A percentile compares a stretch with the other conserved stretches of the same genome.
Conservation (phyloP, 371 early-diverging fungal genomes). For the Catenaria anguillulae region DNA sequence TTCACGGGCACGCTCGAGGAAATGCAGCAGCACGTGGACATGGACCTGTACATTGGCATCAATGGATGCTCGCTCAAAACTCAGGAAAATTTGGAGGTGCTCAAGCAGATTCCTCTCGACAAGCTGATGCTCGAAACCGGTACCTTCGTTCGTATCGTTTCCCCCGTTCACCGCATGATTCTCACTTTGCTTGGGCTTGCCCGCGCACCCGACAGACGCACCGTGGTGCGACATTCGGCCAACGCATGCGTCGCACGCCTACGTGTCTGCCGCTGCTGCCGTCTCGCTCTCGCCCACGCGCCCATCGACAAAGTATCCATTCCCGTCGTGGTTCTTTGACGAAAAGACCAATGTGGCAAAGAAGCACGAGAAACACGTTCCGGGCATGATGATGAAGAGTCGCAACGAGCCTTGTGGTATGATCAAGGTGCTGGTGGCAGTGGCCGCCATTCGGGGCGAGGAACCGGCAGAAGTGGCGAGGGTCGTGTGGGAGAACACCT, state of each 20-base stretch:
- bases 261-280: conserved; percentile 19
- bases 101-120: conserved; percentile 65
- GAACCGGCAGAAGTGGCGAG: conserved; percentile 15
- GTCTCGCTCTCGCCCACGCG: conserved; percentile 13
- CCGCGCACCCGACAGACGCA: conserved; percentile 53
- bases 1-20: conserved; percentile 78
- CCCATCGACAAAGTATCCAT: conserved; percentile 25
- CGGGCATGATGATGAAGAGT: conserved; percentile 58
- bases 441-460: conserved; percentile 17
- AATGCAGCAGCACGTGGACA: conserved; percentile 39
- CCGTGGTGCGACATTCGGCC: conserved; percentile 91
- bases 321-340: conserved; percentile 10
- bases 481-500: conserved; percentile 19
- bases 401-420: conserved; percentile 74
- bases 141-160: conserved; percentile 15
- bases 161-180: neutral
- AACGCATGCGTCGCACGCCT: conserved; percentile 63
- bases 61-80: conserved; percentile 95
- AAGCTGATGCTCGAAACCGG: conserved; percentile 84
- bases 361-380: conserved; percentile 60
- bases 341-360: conserved; percentile 17
- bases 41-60: conserved; percentile 87
- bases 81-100: conserved; percentile 61
- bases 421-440: conserved; percentile 31
- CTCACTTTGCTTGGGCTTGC: neutral